Evolutionary conservation across 1,284 basidiomycete genomes (phyloP), one percentile per base, ranked within the genome.

Genomic region (Taiwanofungus camphoratus): DNA sequence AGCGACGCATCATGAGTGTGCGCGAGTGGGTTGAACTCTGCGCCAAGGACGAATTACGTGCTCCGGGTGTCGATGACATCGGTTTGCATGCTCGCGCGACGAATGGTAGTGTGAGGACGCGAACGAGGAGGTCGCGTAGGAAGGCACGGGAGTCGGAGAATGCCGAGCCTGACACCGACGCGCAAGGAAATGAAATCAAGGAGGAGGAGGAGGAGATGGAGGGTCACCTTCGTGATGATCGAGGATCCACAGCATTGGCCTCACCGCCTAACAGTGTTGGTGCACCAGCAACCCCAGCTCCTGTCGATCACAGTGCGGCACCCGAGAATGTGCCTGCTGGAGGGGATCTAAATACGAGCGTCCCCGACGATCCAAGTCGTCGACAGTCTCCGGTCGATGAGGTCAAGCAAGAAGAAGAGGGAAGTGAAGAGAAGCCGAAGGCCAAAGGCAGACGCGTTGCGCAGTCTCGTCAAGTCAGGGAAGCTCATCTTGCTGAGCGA

Each of bases 11-110:
- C 15, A 77, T 92, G 73, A 86, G 82, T 48, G 78, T 93, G 20
- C 79, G 88, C 46, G 89, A 93, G 59, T 94, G 92, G 92, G 80
- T 76, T 3, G 82, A 88, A 54, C 72, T 92, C n/a, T 92, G 87
- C 57, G 62, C 64, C 19, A 81, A 78, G 52, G 78, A 82, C 15
- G 84, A 86, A 8, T 76, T 75, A 42, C 73, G 79, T 29, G 76
- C 84, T 0, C 84, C 82, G 9, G 74, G 80, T n/a, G 65, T 84
- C n/a, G 70, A 76, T 34, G 82, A 86, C 48, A 67, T 85, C 26
- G 80, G 79, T 4, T 57, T 77, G 33, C 72, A 77, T 52, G 70
- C 74, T 31, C 71, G 78, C 20, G 60, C 67, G 36, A 47, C 51
- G 43, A 55, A 56, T 38, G 52, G 39, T 29, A 51, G 42, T 30